These are phyloP conservation scores for Trichoderma hamatum DNA, from an alignment of 2,329 filamentous ascomycete genomes.

Conservation along the genomic window DNA sequence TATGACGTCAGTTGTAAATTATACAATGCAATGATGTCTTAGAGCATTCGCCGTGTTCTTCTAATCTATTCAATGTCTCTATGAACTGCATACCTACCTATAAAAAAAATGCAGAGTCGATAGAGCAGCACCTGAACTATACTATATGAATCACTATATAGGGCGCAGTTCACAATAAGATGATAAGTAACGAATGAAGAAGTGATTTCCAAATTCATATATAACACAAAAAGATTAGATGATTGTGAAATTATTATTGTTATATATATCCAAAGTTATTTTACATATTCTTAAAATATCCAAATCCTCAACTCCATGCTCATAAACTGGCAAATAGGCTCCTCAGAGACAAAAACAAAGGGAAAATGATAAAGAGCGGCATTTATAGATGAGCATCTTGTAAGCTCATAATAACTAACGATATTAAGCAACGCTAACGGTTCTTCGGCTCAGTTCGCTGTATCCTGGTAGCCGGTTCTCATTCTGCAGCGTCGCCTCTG, in stretches of 20 bases:
- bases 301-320: conserved; percentile 11
- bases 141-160: background rate
- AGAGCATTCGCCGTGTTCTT: background rate
- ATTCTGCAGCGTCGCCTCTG: conserved; percentile 39
- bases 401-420: background rate
- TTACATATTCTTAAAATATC: background rate
- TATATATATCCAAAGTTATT: background rate
- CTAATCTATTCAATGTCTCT: background rate
- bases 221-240: background rate
- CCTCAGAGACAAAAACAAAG: background rate
- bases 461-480: conserved; percentile 46
- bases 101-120: background rate
- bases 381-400: background rate
- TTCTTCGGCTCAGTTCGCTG: conserved; percentile 38
- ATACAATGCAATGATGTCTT: background rate
- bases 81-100: background rate
- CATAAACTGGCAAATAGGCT: background rate
- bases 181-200: background rate
- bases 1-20: background rate
- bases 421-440: conserved; percentile 20
- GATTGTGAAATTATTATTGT: background rate
- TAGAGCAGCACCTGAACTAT: background rate
- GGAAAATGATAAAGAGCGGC: background rate
- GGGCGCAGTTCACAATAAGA: background rate
- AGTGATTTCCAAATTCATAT: background rate